Conservation (phyloP, 768 basidiomycete species). For the Termitomyces sp. region DNA sequence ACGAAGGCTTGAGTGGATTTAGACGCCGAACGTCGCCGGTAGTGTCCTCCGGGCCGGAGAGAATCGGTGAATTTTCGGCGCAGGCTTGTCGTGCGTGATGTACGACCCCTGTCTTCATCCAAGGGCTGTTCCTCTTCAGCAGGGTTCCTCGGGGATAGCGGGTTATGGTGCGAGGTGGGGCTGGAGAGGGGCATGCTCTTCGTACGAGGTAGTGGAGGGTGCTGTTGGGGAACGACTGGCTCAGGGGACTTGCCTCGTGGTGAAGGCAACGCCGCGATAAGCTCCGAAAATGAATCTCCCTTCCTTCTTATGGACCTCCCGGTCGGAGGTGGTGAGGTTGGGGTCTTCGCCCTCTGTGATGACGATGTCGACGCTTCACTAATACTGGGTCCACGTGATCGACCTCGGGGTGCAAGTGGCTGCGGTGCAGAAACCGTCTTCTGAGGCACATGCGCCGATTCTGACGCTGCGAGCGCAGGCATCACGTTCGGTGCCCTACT, state of each 20-base stretch:
- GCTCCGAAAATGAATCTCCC: constrained; percentile 13
- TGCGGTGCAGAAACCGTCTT: constrained; percentile 26
- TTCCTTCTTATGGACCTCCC: constrained; percentile 16
- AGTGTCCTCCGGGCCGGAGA: constrained; percentile 15
- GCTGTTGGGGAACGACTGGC: background rate
- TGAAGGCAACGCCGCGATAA: constrained; percentile 8
- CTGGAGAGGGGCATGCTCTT: constrained; percentile 48
- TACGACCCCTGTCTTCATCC: constrained; percentile 25
- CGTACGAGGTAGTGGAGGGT: constrained; percentile 30
- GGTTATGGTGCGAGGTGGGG: constrained; percentile 14
- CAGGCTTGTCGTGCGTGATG: constrained; percentile 23
- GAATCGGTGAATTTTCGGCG: constrained; percentile 24
- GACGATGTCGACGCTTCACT: constrained; percentile 4
- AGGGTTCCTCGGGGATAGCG: constrained; percentile 18
- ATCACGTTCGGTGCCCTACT: constrained; percentile 9
- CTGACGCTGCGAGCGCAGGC: constrained; percentile 23
- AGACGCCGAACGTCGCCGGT: constrained; percentile 15
- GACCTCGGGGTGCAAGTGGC: constrained; percentile 21
- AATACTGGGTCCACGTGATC: constrained; percentile 25
- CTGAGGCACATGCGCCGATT: constrained; percentile 17
- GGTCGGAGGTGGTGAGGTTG: constrained; percentile 1
- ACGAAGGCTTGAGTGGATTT: constrained; percentile 25
- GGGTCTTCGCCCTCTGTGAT: constrained; percentile 15
- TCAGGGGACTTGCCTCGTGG: constrained; percentile 6
- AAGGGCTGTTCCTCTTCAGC: constrained; percentile 11